phyloP scores from a whole-genome alignment of 805 yeast species.

The Metschnikowia baotianmanensis region DNA sequence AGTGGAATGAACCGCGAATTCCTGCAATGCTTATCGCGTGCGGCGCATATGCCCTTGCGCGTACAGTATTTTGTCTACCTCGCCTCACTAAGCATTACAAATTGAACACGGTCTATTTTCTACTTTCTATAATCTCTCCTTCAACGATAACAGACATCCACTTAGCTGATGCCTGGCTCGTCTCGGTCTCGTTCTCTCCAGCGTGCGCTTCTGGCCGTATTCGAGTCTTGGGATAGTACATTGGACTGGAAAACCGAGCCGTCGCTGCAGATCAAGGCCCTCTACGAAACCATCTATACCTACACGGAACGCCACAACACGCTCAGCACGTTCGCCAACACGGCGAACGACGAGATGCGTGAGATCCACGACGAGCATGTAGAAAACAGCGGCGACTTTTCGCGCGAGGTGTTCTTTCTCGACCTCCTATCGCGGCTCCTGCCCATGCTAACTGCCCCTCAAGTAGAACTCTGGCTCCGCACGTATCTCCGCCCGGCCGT shows the following conservation, averaged over 20 bases:
- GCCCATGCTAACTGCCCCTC: conserved; percentile 28
- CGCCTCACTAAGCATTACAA: too few species aligned
- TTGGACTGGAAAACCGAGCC: conserved; percentile 13
- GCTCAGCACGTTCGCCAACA: conserved; percentile 26
- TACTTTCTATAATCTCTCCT: too few species aligned
- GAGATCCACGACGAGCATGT: conserved; percentile 32
- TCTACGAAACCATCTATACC: conserved; percentile 15
- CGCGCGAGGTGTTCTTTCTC: conserved; percentile 38
- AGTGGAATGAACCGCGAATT: too few species aligned
- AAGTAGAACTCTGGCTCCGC: conserved; percentile 47
- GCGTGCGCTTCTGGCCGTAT: conserved; percentile 14
- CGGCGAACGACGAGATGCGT: conserved; percentile 37
- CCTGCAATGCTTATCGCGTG: too few species aligned
- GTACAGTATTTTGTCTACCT: too few species aligned
- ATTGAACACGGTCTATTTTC: too few species aligned
- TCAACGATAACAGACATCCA: too few species aligned
- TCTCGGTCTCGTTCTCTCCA: conserved; percentile 18
- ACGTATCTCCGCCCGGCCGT: conserved; percentile 49
- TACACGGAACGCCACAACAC: conserved; percentile 34
- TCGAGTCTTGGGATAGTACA: conserved; percentile 14
- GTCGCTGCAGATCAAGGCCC: conserved; percentile 10
- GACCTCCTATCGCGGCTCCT: conserved; percentile 34
- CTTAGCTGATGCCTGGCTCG: conserved; percentile 17
- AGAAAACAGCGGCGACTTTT: conserved; percentile 24
- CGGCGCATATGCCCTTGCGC: too few species aligned